These are phyloP conservation scores for Cryptococcus floricola DNA, from an alignment of 1,284 basidiomycete species.

Conservation along the genomic window DNA sequence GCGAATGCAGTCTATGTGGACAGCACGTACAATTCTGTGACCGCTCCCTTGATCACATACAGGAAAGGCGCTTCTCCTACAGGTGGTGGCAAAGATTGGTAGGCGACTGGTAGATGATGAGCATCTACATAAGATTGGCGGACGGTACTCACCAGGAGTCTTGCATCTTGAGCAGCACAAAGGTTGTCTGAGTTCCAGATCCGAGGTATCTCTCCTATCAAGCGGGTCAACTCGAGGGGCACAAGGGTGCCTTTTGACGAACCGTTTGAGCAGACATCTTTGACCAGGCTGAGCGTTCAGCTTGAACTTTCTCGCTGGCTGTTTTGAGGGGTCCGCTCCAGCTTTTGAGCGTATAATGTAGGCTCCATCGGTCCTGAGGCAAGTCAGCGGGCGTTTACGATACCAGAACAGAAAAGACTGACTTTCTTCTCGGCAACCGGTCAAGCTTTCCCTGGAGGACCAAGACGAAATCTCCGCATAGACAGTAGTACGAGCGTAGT, in stretches of 20 bases:
- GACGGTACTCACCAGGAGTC: conserved; percentile 33
- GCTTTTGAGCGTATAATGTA: conserved; percentile 42
- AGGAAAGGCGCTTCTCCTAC: conserved; percentile 41
- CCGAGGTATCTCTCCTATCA: conserved; percentile 18
- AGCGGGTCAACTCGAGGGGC: neutral
- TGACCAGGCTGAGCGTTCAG: conserved; percentile 42
- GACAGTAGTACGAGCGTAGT: conserved; percentile 49
- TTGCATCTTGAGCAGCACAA: conserved; percentile 46
- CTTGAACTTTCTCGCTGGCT: conserved; percentile 49
- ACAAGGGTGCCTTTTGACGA: conserved; percentile 6
- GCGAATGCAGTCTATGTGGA: neutral
- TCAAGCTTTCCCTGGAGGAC: conserved; percentile 48
- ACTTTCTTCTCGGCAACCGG: conserved; percentile 34
- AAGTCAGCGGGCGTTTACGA: neutral
- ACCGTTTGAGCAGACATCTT: conserved; percentile 41
- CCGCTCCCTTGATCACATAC: conserved; percentile 45
- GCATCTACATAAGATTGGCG: neutral
- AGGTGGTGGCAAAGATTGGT: conserved; percentile 44
- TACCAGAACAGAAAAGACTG: neutral
- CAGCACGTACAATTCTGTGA: conserved; percentile 42
- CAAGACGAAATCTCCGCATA: conserved; percentile 50
- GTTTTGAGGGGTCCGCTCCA: conserved; percentile 13
- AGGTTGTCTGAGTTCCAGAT: conserved; percentile 41
- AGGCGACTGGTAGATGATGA: conserved; percentile 33
- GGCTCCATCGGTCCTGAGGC: conserved; percentile 37